phyloP scores from a whole-genome alignment of 169 alveolate genomes.

The Toxoplasma gondii region DNA sequence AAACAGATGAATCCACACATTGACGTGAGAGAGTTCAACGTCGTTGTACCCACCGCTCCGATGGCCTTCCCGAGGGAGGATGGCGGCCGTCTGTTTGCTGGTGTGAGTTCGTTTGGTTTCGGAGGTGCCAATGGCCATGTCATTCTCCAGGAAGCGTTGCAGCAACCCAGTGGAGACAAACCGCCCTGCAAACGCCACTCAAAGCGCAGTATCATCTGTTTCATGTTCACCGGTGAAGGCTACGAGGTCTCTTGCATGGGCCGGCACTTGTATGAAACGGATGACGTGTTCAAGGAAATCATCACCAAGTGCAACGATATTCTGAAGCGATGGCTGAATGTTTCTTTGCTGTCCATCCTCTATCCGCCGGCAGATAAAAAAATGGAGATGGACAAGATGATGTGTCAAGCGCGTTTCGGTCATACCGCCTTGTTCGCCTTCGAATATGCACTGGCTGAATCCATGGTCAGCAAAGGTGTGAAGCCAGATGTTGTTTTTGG shows the following conservation, averaged over 20 bases:
- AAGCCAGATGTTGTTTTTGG: slow-evolving; percentile 79
- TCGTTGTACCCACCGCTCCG: slow-evolving; percentile 70
- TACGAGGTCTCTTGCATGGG: slow-evolving; percentile 74
- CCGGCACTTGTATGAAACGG: slow-evolving; percentile 74
- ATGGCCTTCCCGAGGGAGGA: slow-evolving; percentile 66
- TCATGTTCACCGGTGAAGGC: slow-evolving; percentile 78
- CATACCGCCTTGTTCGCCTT: slow-evolving; percentile 82
- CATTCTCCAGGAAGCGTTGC: slow-evolving; percentile 74
- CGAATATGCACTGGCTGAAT: slow-evolving; percentile 78
- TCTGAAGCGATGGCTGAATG: slow-evolving; percentile 71
- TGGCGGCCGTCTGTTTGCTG: slow-evolving; percentile 66
- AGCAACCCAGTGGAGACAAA: slow-evolving; percentile 3
- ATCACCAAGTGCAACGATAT: slow-evolving; percentile 76
- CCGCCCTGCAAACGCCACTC: slow-evolving; percentile 53
- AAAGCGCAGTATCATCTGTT: slow-evolving; percentile 64
- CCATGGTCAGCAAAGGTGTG: slow-evolving; percentile 78
- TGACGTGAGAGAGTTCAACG: slow-evolving; percentile 76
- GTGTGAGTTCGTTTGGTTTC: slow-evolving; percentile 80
- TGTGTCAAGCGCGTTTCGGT: slow-evolving; percentile 70
- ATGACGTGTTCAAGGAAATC: slow-evolving; percentile 74
- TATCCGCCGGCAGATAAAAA: slow-evolving; percentile 53
- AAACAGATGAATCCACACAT: slow-evolving; percentile 81
- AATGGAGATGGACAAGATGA: slow-evolving; percentile 54
- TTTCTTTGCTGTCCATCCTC: slow-evolving; percentile 73
- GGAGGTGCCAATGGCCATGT: slow-evolving; percentile 83